These are phyloP conservation scores for Penicillium olsonii DNA, from an alignment of 2,329 filamentous ascomycete species.

Conservation along the genomic window DNA sequence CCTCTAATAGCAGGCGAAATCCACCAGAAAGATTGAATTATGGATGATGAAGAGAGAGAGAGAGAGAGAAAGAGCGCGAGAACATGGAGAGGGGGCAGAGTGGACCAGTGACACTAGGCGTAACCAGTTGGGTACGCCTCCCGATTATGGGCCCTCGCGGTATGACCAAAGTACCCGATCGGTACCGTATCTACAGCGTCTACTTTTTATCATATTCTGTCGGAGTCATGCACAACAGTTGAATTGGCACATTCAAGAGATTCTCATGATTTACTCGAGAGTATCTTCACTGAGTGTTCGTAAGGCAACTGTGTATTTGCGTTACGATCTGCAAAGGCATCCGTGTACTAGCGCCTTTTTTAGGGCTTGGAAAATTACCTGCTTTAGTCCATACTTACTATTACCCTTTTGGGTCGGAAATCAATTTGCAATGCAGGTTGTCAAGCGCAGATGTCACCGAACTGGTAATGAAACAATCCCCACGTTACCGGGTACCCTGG, in stretches of 20 bases:
- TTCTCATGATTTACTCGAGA: too few relatives aligned
- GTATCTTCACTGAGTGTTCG: neutral
- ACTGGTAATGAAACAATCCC: constrained; percentile 2
- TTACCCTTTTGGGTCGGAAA: neutral
- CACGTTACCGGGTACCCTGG: constrained; percentile 17
- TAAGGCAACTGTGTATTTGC: neutral
- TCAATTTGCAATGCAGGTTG: neutral
- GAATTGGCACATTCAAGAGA: neutral
- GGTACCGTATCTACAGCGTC: neutral
- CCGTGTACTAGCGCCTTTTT: neutral
- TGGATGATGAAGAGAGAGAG: constrained; percentile 1
- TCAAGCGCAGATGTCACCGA: too few relatives aligned
- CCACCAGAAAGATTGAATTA: neutral
- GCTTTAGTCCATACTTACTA: neutral
- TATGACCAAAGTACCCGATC: constrained; percentile 7
- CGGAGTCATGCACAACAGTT: neutral
- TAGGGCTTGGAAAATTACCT: neutral
- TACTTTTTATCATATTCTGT: neutral
- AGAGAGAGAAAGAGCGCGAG: neutral
- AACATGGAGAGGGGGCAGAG: constrained; percentile 11
- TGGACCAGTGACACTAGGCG: constrained; percentile 13
- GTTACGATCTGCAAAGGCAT: neutral
- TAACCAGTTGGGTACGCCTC: constrained; percentile 14
- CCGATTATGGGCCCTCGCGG: constrained; percentile 8
- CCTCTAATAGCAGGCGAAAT: neutral